Evolutionary conservation across 257 asterid genomes (phyloP).

Genomic region (Solanum tarijense): DNA sequence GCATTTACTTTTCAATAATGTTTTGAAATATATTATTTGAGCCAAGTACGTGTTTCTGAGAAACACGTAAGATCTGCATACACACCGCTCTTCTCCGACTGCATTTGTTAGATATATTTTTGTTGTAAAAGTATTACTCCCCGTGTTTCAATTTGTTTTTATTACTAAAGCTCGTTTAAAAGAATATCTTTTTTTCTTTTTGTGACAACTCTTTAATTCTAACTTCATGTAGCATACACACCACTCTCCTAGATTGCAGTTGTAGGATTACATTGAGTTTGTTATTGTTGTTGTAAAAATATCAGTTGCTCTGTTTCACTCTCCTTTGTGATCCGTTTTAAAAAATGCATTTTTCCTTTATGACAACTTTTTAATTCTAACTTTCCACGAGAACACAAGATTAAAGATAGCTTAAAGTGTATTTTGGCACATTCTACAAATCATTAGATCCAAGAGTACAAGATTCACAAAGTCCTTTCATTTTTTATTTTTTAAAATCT

Average conservation of each 20-base stretch:
- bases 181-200: not conserved
- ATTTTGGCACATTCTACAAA: not conserved
- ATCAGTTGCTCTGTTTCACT: not conserved
- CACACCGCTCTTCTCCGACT: not conserved
- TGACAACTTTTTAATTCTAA: not conserved
- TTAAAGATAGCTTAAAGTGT: not conserved
- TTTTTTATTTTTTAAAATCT: not conserved
- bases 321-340: not conserved
- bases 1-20: not conserved
- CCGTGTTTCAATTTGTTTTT: not conserved
- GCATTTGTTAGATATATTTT: not conserved
- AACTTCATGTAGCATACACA: not conserved
- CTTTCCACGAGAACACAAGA: not conserved
- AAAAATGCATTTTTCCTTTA: not conserved
- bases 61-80: not conserved
- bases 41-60: no score
- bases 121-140: not conserved
- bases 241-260: not conserved
- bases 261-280: not conserved
- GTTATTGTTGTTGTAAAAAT: no score
- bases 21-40: not conserved
- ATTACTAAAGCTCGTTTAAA: not conserved
- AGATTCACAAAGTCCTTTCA: not conserved
- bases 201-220: not conserved
- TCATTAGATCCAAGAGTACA: not conserved